phyloP scores from a whole-genome alignment of 768 basidiomycete species.

The Psilocybe subaeruginosa region DNA sequence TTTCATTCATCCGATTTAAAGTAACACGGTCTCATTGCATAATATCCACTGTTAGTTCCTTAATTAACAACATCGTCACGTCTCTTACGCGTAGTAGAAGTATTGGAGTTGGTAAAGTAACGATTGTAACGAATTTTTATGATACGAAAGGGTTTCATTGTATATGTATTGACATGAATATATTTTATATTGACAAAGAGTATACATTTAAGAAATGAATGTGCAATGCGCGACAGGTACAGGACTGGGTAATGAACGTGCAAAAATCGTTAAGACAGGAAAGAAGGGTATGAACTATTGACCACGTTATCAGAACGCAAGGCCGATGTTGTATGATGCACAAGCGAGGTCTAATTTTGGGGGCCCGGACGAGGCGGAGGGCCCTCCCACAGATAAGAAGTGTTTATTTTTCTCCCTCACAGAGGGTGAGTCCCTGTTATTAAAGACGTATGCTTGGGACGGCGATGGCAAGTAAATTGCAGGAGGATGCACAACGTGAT shows the following conservation, averaged over 20 bases:
- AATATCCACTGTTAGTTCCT: neutral
- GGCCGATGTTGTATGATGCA: conserved; percentile 7
- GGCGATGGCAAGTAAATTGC: conserved; percentile 2
- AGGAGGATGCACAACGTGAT: neutral
- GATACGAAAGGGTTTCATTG: neutral
- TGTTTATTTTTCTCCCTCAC: neutral
- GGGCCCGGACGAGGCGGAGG: neutral
- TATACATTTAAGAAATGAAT: neutral
- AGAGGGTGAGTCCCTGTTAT: neutral
- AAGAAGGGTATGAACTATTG: neutral
- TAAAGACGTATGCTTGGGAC: neutral
- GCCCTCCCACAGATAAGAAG: neutral
- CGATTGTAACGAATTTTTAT: neutral
- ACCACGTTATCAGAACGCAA: conserved; percentile 4
- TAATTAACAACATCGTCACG: too few species aligned
- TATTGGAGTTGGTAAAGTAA: too few species aligned
- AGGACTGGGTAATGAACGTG: too few species aligned
- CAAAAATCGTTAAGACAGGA: neutral
- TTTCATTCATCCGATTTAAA: neutral
- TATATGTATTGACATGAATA: too few species aligned
- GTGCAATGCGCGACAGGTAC: neutral
- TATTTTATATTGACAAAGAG: neutral
- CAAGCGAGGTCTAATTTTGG: neutral
- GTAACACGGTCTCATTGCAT: too few species aligned
- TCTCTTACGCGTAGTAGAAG: too few species aligned